Base-by-base conservation (phyloP, 176 grass and related monocot genomes). In the Lolium rigidum region DNA sequence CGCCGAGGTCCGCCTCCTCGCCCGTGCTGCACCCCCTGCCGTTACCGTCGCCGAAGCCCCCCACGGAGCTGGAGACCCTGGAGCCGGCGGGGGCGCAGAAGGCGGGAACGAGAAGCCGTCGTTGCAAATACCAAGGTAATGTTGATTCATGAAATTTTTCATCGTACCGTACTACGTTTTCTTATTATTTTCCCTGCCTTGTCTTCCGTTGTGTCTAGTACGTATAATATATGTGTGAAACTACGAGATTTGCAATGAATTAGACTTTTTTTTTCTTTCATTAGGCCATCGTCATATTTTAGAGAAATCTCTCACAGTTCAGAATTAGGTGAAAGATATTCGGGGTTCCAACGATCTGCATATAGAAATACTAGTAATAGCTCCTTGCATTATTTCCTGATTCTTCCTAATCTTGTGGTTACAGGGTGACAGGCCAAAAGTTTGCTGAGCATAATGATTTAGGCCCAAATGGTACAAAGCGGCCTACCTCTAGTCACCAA, bases 1-100 rank as follows among this genome's bases (percentile, higher is more conserved):
- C 95, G 4, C 84, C 87, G 10, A 88, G 91, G 83, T 77, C 87
- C 8, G 79, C 89, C 16, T 93, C 95, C 13, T 93, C 91, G 67
- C 88, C 86, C 55, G 26, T 84, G 26, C 75, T 90, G 52, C 77
- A 90, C 80, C 89, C 80, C 74, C 88, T 98, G 47, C 93, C 95
- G 21, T 78, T 89, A 66, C 90, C 95, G 50, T 91, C 95, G 68
- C 95, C 87, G 16, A 58, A 37, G 64, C 77, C 79, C 10, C 77
- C 75, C n/a, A 6, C 64, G 25, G 88, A 48, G 51, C 54, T 48
- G 59, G 82, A 80, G 0, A 38, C 22, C 48, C n/a, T 9, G 82
- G 77, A 80, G 47, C 62, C 46, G 59, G 18, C 12, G 12, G 70
- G 25, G 9, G 63, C 50, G 80, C 69, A n/a, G 87, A 84, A 43